Conservation (phyloP, 2,329 filamentous ascomycete genomes). For the Trichophyton benhamiae region DNA sequence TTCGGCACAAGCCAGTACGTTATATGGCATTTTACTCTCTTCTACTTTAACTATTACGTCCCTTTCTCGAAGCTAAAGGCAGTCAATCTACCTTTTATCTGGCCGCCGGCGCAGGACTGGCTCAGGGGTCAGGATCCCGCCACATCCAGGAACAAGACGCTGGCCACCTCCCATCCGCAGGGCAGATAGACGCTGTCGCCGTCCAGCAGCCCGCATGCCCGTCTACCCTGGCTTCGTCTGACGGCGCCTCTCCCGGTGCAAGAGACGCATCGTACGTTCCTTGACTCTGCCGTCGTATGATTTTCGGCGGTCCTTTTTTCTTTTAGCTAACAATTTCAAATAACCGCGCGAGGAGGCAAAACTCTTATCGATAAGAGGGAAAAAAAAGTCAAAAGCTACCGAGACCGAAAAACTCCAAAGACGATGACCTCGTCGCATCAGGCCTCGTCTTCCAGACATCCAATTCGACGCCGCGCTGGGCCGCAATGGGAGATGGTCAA, state of each 20-base stretch:
- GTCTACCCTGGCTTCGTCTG: too few relatives aligned
- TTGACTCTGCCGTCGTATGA: neutral
- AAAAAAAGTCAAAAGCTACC: neutral
- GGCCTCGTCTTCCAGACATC: neutral
- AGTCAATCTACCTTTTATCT: too few relatives aligned
- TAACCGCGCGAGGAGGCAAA: neutral
- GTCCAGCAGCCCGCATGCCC: too few relatives aligned
- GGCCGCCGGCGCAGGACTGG: neutral
- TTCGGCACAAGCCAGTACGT: too few relatives aligned
- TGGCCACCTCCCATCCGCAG: neutral
- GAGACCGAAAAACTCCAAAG: neutral
- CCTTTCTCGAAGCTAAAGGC: too few relatives aligned
- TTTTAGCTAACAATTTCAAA: too few relatives aligned
- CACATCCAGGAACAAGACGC: neutral
- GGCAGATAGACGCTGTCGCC: too few relatives aligned
- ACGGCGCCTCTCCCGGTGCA: too few relatives aligned
- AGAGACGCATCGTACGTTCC: neutral
- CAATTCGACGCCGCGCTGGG: neutral
- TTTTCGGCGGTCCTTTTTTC: neutral
- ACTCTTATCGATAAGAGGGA: neutral
- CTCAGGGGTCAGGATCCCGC: neutral
- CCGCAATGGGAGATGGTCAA: constrained; percentile 2
- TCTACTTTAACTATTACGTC: too few relatives aligned
- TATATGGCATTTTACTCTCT: too few relatives aligned
- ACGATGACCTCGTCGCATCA: neutral